These are phyloP conservation scores for Populus deltoides DNA, from an alignment of 345 rosid species.

Conservation along the genomic window DNA sequence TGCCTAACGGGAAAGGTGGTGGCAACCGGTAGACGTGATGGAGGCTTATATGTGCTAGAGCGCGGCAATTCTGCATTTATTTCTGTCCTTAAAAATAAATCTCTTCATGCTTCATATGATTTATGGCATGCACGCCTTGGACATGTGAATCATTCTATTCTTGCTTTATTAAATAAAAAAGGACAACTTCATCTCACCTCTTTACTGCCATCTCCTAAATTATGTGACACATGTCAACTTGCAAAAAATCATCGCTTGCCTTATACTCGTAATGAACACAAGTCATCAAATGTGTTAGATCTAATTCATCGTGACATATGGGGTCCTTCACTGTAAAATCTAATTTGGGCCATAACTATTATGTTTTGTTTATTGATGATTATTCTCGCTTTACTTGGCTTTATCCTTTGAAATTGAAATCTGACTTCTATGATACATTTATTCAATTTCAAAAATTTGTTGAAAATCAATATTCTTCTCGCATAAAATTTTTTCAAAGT, in stretches of 20 bases:
- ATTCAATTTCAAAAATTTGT: not conserved
- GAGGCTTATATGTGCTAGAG: not conserved
- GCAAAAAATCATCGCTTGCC: too few relatives aligned
- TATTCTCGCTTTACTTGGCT: not conserved
- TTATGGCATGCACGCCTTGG: conserved; percentile 3
- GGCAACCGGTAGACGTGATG: not conserved
- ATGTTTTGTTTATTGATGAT: not conserved
- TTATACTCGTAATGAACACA: too few relatives aligned
- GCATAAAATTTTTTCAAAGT: not conserved
- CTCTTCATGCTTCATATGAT: not conserved
- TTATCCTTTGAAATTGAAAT: conserved; percentile 4
- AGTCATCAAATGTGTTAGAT: too few relatives aligned
- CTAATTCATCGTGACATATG: not conserved
- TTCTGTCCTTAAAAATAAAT: conserved; percentile 8
- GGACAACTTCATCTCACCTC: not conserved
- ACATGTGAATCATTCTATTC: not conserved
- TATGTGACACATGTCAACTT: too few relatives aligned
- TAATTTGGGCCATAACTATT: not conserved
- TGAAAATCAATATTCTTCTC: not conserved
- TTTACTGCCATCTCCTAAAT: too few relatives aligned
- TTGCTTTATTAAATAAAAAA: not conserved
- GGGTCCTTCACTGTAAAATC: not conserved
- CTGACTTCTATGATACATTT: not conserved
- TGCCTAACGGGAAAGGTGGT: not conserved
- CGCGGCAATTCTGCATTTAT: not conserved